Evolutionary conservation across 306 rosid species (phyloP), one percentile per base, ranked within the genome.

Genomic region (Luffa acutangula): DNA sequence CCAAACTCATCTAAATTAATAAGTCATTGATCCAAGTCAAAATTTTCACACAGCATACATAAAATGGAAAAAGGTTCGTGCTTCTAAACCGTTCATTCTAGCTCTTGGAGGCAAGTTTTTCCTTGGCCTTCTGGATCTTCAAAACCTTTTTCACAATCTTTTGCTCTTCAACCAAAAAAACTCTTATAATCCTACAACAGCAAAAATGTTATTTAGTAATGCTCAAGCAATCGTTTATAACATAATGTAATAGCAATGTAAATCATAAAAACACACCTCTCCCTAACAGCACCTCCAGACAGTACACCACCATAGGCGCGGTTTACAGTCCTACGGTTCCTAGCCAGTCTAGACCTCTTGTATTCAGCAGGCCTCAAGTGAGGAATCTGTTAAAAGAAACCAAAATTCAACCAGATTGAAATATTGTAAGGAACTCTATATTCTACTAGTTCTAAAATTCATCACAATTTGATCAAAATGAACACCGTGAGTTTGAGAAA

Each of bases 321-420:
- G 51, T 93, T 93, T 9, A 93, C 96, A 11, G 97, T 93, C 77
- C 96, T 39, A 7, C 92, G 96, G 84, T 91, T 93, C 84, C 96
- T 86, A 34, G 93, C 41, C 82, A 93, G 84, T 81, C 97, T 89
- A 42, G 94, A 88, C 80, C 97, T 87, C 87, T 89, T 93, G 87
- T 93, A 93, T 84, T 93, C 92, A 39, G 96, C 80, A 65, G 96
- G 97, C 83, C 97, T 91, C 87, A 93, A 85, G 72, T 93, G 96
- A 18, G 97, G 97, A 84, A 91, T 71, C 75, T 67, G 52, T 67
- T 66, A 37, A 41, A 66, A 9, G 12, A 66, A 66, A 66, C 51
- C 12, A 6, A 31, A 10, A 39, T 66, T 17, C 49, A 41, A 67
- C 9, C n/a, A 33, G 42, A 62, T 31, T 13, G 41, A 12, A 62